Conservation (phyloP, 2,329 filamentous ascomycete species). For the Endoconidiophora laricicola region DNA sequence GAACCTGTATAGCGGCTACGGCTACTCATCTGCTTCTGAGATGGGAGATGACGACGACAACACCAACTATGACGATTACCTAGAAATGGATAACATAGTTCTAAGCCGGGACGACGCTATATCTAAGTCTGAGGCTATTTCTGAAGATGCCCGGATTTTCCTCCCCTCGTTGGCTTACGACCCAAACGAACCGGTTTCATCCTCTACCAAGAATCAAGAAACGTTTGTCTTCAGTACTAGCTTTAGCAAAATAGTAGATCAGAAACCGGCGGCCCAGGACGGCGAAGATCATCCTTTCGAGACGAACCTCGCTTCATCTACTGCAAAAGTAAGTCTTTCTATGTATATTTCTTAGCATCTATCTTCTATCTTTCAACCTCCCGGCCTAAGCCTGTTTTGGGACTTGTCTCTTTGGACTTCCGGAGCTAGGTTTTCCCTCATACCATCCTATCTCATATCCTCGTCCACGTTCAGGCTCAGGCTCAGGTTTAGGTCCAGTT, state of each 20-base stretch:
- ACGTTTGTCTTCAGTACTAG: no score
- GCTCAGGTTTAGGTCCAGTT: neutral
- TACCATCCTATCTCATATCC: neutral
- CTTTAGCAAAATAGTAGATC: no score
- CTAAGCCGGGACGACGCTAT: neutral
- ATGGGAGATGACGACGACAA: neutral
- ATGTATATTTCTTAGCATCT: neutral
- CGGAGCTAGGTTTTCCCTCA: neutral
- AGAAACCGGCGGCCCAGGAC: neutral
- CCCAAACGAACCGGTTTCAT: no score
- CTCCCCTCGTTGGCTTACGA: no score
- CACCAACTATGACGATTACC: neutral
- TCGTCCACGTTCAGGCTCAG: neutral
- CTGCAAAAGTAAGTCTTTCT: neutral
- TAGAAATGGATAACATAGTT: neutral
- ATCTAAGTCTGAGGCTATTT: neutral
- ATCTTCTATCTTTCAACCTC: neutral
- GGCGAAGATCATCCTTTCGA: neutral
- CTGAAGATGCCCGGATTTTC: no score
- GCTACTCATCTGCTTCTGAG: neutral
- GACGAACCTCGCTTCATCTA: conserved; percentile 1
- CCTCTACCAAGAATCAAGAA: no score
- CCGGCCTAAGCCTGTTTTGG: no score
- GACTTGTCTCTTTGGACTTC: neutral
- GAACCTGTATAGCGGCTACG: neutral